Base-by-base conservation (phyloP, 2,329 filamentous ascomycete genomes). In the Trichoderma aggressivum region DNA sequence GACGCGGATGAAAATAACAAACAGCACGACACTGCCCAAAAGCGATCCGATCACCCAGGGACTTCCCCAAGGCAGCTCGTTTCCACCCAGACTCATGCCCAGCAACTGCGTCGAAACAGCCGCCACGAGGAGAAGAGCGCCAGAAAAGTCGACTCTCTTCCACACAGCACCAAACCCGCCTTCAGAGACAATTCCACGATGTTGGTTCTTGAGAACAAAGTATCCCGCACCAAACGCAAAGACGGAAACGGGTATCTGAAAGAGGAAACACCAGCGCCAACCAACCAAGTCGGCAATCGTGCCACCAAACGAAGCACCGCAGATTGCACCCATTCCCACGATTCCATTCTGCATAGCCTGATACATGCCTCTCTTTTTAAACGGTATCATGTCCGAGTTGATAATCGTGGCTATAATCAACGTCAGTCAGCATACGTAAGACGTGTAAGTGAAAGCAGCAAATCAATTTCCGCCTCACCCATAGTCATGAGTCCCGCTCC, bases 401-500 rank as follows among this genome's bases (percentile, higher is more conserved):
- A 86, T 87, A 62, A 90, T 79, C 4, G 78, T 80, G 3, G 82
- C 86, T 86, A 72, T 24, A 12, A 58, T 5, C 5, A 14, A 60
- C 11, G 21, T 43, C 18, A n/a, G n/a, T 2, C 39, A 43, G 36
- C 16, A 36, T 5, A 59, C 2, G 34, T 28, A 18, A 32, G n/a
- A 26, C n/a, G 10, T 24, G 3, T n/a, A n/a, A n/a, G 26, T 14
- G 3, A 24, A 16, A 21, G 5, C 7, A 7, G 12, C n/a, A 10
- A 32, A 28, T 5, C 5, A 26, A 16, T 7, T n/a, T 43, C 53
- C 21, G 32, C 26, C 8, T 28, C 7, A 58, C 88, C 90, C 89
- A 93, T 91, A 0, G 90, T 90, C 80, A 92, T 88, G 10, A 92
- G 80, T 0, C 90, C 91, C 0, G 89, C 91, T 1, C 90, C 91